Evolutionary conservation across 768 basidiomycete species (phyloP), one percentile per base, ranked within the genome.

Genomic region (Naganishia kalamii): DNA sequence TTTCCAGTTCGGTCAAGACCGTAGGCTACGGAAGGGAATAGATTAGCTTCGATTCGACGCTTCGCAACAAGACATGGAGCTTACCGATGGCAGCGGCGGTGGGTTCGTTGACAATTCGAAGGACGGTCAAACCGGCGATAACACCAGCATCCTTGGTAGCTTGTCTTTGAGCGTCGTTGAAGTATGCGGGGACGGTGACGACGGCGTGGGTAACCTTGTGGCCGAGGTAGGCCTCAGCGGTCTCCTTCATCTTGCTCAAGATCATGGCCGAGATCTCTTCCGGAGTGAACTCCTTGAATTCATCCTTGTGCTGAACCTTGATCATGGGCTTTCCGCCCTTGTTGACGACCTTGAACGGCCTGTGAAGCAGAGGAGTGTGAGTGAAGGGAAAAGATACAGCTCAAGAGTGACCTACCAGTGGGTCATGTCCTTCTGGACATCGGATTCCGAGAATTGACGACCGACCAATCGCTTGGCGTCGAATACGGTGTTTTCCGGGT

Each of bases 31-130:
- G 43, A 25, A 47, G n/a, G n/a, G n/a, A n/a, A n/a, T n/a, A 70
- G 30, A 46, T 48, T 8, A 64, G 44, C 12, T 7, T 44, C 6
- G 4, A 37, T 44, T 35, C 37, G 15, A 4, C 17, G 17, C 15
- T 10, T 4, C 7, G n/a, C 7, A 30, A 43, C 15, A 4, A 3
- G 2, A 13, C 4, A 17, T 1, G n/a, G n/a, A n/a, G 67, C 75
- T 70, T 54, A 76, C 74, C 93, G 74, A 97, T 97, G 69, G 93
- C 93, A 60, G 94, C 94, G 43, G 94, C 94, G 50, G 94, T 98
- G 40, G 94, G 92, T 80, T 98, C 94, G 82, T 97, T 97, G 82
- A 97, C 94, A 79, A 97, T 96, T 81, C 94, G 92, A 75, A 94
- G 89, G 67, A 97, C 89, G 77, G 94, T 92, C 70, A 98, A 81